Evolutionary conservation across 2,329 filamentous ascomycete genomes (phyloP), one percentile per base, ranked within the genome.

Genomic region (Xylaria sp.): DNA sequence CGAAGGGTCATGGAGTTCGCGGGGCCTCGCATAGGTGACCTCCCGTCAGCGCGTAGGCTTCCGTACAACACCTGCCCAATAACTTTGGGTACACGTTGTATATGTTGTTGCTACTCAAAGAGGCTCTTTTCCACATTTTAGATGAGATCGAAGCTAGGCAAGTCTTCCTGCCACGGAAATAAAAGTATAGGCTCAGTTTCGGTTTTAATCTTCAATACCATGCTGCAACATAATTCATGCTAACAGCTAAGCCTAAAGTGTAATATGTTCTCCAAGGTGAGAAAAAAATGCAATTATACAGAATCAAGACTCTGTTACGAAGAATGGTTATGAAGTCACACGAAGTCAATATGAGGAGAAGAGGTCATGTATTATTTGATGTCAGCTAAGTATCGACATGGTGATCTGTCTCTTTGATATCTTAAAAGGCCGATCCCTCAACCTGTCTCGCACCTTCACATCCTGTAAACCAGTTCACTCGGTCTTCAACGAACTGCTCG

Each of bases 401-500:
- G 2, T 20, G 32, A n/a, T 8, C 8, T 50, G 32, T 44, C 25
- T 41, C 20, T 8, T 9, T 3, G 9, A 23, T 25, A 34, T 13
- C 39, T 32, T 20, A 57, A 34, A 57, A 69, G 7, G 52, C 57
- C 46, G 23, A 44, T 10, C 44, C 66, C 6, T 69, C 23, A 9
- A 8, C 18, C 32, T 66, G 34, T 20, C 9, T 66, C 2, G 66
- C 56, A 18, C 60, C 63, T 18, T 63, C 70, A 61, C 66, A 66
- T 83, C 87, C 77, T 87, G 88, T 12, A 79, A 86, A 75, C 88
- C 88, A 90, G 12, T 58, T 73, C 2, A 87, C 86, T 1, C 88
- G 79, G 69, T 85, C 81, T 76, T 87, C 83, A 0, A 79, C 78
- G 76, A 84, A 91, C 55, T 83, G 80, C 80, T 90, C 89, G 0